Conservation (phyloP, 2,329 filamentous ascomycete genomes). For the Fusarium euwallaceae region DNA sequence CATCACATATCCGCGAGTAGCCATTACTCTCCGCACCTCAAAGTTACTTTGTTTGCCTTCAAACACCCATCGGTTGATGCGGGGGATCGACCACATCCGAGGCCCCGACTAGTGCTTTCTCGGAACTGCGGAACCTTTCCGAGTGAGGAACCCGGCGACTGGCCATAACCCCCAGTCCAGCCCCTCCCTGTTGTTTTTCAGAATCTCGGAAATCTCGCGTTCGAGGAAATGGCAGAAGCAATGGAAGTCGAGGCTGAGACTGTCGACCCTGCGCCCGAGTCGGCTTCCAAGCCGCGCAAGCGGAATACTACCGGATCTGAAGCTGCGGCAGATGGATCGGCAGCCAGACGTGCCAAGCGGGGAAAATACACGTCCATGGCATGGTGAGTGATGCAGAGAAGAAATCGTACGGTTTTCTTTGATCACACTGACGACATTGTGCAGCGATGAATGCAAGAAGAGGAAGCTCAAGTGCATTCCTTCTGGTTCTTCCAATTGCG, state of each 20-base stretch:
- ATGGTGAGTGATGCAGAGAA: conserved; percentile 46
- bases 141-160: conserved; percentile 8
- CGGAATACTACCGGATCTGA: conserved; percentile 26
- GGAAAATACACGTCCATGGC: conserved; percentile 55
- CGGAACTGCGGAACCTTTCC: conserved; percentile 40
- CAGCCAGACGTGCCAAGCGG: conserved; percentile 45
- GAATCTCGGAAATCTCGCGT: conserved; percentile 14
- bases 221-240: neutral
- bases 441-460: conserved; percentile 56
- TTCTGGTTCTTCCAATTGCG: conserved; percentile 43
- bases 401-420: neutral
- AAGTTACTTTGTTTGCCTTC: neutral
- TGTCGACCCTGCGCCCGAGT: neutral
- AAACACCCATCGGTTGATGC: neutral
- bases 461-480: conserved; percentile 57
- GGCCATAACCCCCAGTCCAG: conserved; percentile 4
- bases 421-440: conserved; percentile 15
- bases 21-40: neutral
- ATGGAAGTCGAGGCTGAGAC: neutral
- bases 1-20: neutral
- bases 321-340: neutral
- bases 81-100: neutral
- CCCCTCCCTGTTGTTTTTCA: neutral
- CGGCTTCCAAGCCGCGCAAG: conserved; percentile 27
- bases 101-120: neutral